Conservation (phyloP, 257 asterid species). For the Solanum chiquidenum region DNA sequence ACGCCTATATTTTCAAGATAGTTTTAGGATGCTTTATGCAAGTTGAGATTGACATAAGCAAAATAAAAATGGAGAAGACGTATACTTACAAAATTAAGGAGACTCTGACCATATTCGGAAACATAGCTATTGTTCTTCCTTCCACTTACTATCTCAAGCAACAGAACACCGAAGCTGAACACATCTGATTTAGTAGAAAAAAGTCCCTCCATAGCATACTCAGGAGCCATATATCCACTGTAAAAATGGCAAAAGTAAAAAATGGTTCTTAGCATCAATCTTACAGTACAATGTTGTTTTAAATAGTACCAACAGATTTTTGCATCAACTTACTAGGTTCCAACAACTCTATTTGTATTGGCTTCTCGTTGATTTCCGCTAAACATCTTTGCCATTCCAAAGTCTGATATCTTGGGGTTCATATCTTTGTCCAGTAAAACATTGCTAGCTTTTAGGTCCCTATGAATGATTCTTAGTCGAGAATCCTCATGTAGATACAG, state of each 20-base stretch:
- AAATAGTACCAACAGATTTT: background rate
- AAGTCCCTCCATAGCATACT: background rate
- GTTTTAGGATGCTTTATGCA: background rate
- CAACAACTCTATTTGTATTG: constrained; percentile 5
- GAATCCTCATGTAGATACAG: constrained; percentile 1
- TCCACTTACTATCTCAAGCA: no score
- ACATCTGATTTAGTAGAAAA: background rate
- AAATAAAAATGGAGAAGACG: no score
- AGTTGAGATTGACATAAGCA: background rate
- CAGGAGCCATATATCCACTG: constrained; percentile 1
- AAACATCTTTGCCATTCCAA: constrained; percentile 2
- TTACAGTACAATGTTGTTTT: background rate
- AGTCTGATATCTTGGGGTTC: background rate
- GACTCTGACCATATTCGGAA: no score
- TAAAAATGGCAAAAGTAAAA: background rate
- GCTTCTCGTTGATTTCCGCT: background rate
- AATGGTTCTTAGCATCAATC: background rate
- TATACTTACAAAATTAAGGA: no score
- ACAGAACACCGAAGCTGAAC: background rate
- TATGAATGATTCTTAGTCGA: background rate
- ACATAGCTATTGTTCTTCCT: no score
- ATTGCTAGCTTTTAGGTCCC: background rate
- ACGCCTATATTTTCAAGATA: background rate
- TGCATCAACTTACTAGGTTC: background rate
- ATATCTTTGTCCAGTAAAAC: background rate